Evolutionary conservation across 1,284 basidiomycete species (phyloP).

Genomic region (Xerocomus amazonicus): DNA sequence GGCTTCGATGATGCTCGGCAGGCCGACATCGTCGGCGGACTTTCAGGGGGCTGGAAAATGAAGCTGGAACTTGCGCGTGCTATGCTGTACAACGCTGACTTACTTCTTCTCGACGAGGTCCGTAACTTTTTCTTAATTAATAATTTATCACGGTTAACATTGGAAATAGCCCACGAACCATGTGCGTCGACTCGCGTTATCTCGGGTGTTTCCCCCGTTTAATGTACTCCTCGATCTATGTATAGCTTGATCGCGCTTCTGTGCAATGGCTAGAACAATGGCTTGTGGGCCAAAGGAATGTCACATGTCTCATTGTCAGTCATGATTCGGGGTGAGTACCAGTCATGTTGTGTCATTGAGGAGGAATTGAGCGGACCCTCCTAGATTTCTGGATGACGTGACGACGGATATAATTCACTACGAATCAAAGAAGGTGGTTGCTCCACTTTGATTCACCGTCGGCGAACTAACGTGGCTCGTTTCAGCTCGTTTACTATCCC

Average conservation of each 20-base stretch:
- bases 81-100: conserved; percentile 96
- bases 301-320: conserved; percentile 94
- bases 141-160: conserved; percentile 20
- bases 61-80: conserved; percentile 89
- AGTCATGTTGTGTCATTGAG: conserved; percentile 10
- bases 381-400: conserved; percentile 91
- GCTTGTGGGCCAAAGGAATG: conserved; percentile 73
- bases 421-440: conserved; percentile 81
- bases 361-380: conserved; percentile 7
- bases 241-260: conserved; percentile 80
- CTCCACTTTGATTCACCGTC: conserved; percentile 17
- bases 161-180: conserved; percentile 83
- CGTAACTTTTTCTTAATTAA: conserved; percentile 22
- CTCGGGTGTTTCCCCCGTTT: conserved; percentile 19
- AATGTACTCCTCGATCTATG: conserved; percentile 16
- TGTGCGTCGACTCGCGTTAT: conserved; percentile 45
- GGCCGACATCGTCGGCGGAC: conserved; percentile 79
- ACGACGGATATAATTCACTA: conserved; percentile 99
- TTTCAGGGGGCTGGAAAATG: conserved; percentile 99
- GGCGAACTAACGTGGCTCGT: conserved; percentile 15
- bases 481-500: conserved; percentile 87
- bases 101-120: conserved; percentile 85
- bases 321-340: conserved; percentile 87
- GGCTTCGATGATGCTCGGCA: conserved; percentile 92
- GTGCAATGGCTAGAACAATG: conserved; percentile 95